Evolutionary conservation across 2,329 filamentous ascomycete genomes (phyloP).

Genomic region (Penicillium vulpinum): DNA sequence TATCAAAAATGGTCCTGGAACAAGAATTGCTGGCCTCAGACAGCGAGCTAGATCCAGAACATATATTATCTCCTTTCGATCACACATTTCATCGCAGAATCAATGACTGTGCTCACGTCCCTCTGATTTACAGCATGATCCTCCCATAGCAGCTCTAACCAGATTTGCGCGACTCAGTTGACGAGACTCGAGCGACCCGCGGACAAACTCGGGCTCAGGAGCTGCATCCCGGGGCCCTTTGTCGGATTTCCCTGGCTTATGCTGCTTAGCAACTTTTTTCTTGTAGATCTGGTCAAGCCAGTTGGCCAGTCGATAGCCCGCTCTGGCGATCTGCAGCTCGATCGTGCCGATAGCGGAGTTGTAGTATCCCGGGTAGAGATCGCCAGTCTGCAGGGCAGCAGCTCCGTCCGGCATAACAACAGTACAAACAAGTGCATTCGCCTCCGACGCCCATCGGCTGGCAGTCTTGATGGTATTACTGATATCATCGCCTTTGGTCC

Average conservation of each 20-base stretch:
- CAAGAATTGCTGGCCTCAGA: neutral
- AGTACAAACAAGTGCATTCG: conserved; percentile 65
- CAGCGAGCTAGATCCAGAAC: neutral
- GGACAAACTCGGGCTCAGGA: conserved; percentile 6
- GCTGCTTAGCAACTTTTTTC: conserved; percentile 14
- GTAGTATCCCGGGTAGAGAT: conserved; percentile 64
- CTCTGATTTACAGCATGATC: conserved; percentile 16
- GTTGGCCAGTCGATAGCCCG: conserved; percentile 66
- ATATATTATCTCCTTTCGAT: neutral
- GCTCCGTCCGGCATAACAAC: conserved; percentile 64
- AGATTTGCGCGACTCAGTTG: conserved; percentile 19
- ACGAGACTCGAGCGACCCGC: conserved; percentile 11
- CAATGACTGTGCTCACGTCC: conserved; percentile 13
- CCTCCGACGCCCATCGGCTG: conserved; percentile 65
- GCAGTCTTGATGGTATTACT: conserved; percentile 57
- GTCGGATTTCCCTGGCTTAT: neutral
- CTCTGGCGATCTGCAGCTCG: conserved; percentile 66
- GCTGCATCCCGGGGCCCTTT: conserved; percentile 1
- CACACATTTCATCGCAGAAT: neutral
- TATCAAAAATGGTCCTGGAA: neutral
- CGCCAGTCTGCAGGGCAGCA: conserved; percentile 57
- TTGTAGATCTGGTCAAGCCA: conserved; percentile 38
- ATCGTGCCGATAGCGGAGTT: conserved; percentile 52
- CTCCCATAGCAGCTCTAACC: conserved; percentile 24
- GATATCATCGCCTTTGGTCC: conserved; percentile 61